Conservation (phyloP, 148 eudicot species). For the Nepenthes gracilis region DNA sequence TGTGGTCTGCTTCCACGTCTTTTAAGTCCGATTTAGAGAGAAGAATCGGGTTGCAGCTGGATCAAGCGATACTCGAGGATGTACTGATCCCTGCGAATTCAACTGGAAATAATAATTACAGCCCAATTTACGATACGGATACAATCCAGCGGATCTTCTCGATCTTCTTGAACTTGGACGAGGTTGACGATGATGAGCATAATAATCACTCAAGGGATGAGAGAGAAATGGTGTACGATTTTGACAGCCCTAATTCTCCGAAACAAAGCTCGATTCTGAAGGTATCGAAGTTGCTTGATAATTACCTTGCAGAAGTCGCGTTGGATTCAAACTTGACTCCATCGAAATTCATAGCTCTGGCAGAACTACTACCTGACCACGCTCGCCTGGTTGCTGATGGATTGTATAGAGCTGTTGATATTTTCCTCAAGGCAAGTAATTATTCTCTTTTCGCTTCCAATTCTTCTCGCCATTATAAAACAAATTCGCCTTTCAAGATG, state of each 20-base stretch:
- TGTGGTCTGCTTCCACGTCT: slow-evolving; percentile 46
- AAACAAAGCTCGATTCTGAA: slow-evolving; percentile 82
- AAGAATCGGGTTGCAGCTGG: slow-evolving; percentile 80
- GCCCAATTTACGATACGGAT: slow-evolving; percentile 68
- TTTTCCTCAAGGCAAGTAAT: slow-evolving; percentile 78
- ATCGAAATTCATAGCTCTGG: slow-evolving; percentile 66
- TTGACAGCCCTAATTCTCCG: slow-evolving; percentile 81
- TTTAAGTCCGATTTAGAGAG: slow-evolving; percentile 82
- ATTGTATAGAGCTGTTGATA: slow-evolving; percentile 75
- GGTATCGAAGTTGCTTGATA: slow-evolving; percentile 82
- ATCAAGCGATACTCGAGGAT: slow-evolving; percentile 95
- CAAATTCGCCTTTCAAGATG: no score
- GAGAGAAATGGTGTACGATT: slow-evolving; percentile 64
- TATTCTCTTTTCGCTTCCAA: background rate
- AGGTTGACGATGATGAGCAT: slow-evolving; percentile 41
- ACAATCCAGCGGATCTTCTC: slow-evolving; percentile 72
- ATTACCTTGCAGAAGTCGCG: slow-evolving; percentile 86
- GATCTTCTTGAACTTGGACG: slow-evolving; percentile 80
- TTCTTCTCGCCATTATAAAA: no score
- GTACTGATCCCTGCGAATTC: slow-evolving; percentile 63
- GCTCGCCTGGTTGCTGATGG: slow-evolving; percentile 80
- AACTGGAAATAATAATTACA: slow-evolving; percentile 17
- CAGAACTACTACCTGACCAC: slow-evolving; percentile 87
- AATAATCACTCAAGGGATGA: slow-evolving; percentile 42
- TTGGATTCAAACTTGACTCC: slow-evolving; percentile 67